phyloP scores from a whole-genome alignment of 805 yeast species.

The Saturnispora ahearnii region DNA sequence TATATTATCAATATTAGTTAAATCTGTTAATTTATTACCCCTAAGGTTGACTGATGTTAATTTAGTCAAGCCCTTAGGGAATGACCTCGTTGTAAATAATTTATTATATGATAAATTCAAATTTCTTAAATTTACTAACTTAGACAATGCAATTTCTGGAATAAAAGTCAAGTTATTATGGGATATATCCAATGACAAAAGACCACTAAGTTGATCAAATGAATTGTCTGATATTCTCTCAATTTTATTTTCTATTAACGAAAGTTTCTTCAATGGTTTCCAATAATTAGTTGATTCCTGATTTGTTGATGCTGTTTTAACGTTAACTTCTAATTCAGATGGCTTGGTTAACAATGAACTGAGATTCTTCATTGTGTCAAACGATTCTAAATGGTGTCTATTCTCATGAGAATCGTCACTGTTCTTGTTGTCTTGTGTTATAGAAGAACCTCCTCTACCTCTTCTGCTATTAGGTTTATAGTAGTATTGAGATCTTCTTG shows the following conservation, averaged over 20 bases:
- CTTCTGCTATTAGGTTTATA: slow-evolving; percentile 16
- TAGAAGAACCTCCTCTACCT: slow-evolving; percentile 12
- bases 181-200: slow-evolving; percentile 45
- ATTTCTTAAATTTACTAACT: slow-evolving; percentile 39
- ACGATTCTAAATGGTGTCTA: background rate
- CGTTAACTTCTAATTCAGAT: background rate
- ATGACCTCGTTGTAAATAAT: slow-evolving; percentile 24
- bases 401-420: background rate
- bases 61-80: slow-evolving; percentile 34
- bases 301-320: background rate
- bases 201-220: slow-evolving; percentile 25
- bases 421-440: background rate
- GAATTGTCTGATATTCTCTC: slow-evolving; percentile 23
- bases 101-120: slow-evolving; percentile 45
- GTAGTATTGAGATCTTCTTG: slow-evolving; percentile 23
- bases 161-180: slow-evolving; percentile 39
- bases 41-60: slow-evolving; percentile 42
- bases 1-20: slow-evolving; percentile 39
- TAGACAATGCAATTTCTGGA: slow-evolving; percentile 43
- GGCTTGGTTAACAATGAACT: background rate
- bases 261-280: slow-evolving; percentile 32
- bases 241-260: slow-evolving; percentile 34
- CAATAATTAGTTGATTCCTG: slow-evolving; percentile 19
- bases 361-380: background rate
- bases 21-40: slow-evolving; percentile 35